These are phyloP conservation scores for Podospora appendiculata DNA, from an alignment of 495 filamentous ascomycete species.

Conservation along the genomic window DNA sequence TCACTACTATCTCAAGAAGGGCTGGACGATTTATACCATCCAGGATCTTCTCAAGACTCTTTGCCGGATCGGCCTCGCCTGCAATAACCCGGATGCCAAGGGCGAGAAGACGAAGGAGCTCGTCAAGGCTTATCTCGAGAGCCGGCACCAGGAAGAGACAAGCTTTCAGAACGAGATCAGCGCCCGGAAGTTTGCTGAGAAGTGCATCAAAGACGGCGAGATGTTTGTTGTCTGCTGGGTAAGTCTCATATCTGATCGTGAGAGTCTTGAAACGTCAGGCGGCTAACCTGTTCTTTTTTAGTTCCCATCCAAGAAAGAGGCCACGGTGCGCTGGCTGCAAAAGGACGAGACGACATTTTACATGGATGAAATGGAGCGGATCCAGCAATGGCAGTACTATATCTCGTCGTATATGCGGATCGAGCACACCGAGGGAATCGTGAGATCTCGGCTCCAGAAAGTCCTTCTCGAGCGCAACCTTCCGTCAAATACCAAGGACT, in stretches of 20 bases:
- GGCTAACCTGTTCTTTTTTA: constrained; percentile 10
- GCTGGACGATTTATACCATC: constrained; percentile 85
- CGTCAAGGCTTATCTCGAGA: constrained; percentile 70
- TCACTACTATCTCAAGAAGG: constrained; percentile 77
- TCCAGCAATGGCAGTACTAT: constrained; percentile 80
- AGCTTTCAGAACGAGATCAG: constrained; percentile 79
- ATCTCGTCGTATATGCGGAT: constrained; percentile 81
- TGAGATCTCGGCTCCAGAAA: constrained; percentile 53
- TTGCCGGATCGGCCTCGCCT: constrained; percentile 62
- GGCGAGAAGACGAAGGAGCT: constrained; percentile 82
- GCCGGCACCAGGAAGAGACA: constrained; percentile 70
- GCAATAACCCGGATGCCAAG: constrained; percentile 73
- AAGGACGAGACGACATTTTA: constrained; percentile 77
- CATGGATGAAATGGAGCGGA: constrained; percentile 50
- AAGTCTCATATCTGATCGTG: constrained; percentile 30
- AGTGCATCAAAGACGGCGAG: constrained; percentile 80
- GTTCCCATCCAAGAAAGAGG: constrained; percentile 51
- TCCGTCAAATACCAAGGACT: constrained; percentile 42
- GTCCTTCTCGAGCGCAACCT: constrained; percentile 70
- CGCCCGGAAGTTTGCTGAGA: constrained; percentile 79
- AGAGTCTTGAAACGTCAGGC: too few relatives aligned
- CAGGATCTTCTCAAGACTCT: constrained; percentile 75
- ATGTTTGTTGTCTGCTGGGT: constrained; percentile 81
- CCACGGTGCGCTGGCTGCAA: constrained; percentile 62
- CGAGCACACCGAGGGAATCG: constrained; percentile 82